phyloP scores from a whole-genome alignment of 2,329 filamentous ascomycete species.

The Fusarium palustre region DNA sequence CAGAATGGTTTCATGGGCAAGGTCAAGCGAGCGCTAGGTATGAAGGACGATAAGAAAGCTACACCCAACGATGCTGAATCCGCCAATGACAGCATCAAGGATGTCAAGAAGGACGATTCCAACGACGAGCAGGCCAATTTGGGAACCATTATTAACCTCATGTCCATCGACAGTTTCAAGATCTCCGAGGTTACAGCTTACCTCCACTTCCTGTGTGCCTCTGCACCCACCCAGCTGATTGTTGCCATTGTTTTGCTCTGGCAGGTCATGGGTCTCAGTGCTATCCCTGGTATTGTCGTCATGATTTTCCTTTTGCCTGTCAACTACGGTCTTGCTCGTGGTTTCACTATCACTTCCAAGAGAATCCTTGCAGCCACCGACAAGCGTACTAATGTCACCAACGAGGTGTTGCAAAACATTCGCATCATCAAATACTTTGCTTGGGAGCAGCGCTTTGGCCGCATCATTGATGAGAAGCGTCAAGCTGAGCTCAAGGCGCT shows the following conservation, averaged over 20 bases:
- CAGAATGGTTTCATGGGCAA: slow-evolving; percentile 60
- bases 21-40: slow-evolving; percentile 69
- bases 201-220: slow-evolving; percentile 93
- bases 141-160: slow-evolving; percentile 99
- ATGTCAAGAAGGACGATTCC: slow-evolving; percentile 51
- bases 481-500: slow-evolving; percentile 80
- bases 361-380: slow-evolving; percentile 93
- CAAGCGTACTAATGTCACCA: slow-evolving; percentile 94
- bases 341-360: slow-evolving; percentile 88
- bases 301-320: slow-evolving; percentile 90
- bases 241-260: slow-evolving; percentile 87
- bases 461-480: slow-evolving; percentile 90
- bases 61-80: slow-evolving; percentile 51
- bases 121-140: slow-evolving; percentile 84
- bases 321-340: slow-evolving; percentile 88
- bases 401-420: slow-evolving; percentile 97
- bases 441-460: slow-evolving; percentile 93
- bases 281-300: slow-evolving; percentile 90
- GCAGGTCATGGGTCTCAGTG: slow-evolving; percentile 89
- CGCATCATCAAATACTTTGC: slow-evolving; percentile 99
- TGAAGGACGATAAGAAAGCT: slow-evolving; percentile 64
- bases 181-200: slow-evolving; percentile 95
- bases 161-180: slow-evolving; percentile 99
- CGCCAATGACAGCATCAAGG: slow-evolving; percentile 51
- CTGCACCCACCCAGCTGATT: slow-evolving; percentile 87